phyloP scores from a whole-genome alignment of 2,329 filamentous ascomycete species.

The Diaporthe citrichinensis region DNA sequence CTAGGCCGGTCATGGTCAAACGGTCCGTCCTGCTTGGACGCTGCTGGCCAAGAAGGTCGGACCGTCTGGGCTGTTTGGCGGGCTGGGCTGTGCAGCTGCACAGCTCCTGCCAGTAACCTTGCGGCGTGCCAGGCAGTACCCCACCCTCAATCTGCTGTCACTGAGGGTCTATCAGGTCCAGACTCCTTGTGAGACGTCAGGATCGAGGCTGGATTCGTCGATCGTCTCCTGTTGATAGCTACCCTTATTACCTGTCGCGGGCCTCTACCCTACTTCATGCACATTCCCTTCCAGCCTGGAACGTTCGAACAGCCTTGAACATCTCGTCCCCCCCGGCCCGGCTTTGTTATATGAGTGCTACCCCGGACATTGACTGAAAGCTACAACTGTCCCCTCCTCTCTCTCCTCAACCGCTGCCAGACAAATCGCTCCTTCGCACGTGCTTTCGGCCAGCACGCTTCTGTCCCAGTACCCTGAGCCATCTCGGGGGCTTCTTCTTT shows the following conservation, averaged over 20 bases:
- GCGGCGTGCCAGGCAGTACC: constrained; percentile 16
- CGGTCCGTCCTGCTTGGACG: constrained; percentile 8
- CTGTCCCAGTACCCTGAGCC: not conserved
- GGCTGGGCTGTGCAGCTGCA: constrained; percentile 16
- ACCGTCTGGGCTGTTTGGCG: constrained; percentile 14
- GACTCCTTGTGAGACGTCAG: constrained; percentile 41
- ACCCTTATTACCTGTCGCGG: constrained; percentile 32
- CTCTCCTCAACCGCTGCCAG: constrained; percentile 32
- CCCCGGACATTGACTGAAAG: constrained; percentile 4
- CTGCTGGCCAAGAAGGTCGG: constrained; percentile 14
- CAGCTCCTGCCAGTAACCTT: constrained; percentile 10
- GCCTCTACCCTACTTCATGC: constrained; percentile 22
- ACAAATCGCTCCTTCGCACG: constrained; percentile 30
- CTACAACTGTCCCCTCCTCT: constrained; percentile 16
- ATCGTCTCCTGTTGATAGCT: constrained; percentile 37
- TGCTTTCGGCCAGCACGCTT: constrained; percentile 28
- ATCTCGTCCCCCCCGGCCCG: constrained; percentile 3
- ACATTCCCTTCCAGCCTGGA: constrained; percentile 27
- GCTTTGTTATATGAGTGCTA: constrained; percentile 8
- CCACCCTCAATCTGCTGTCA: constrained; percentile 33
- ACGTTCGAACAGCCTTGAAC: constrained; percentile 22
- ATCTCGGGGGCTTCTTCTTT: not conserved
- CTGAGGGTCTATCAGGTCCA: constrained; percentile 37
- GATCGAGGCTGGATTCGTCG: constrained; percentile 40
- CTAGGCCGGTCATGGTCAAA: constrained; percentile 22